Base-by-base conservation (phyloP, 2,329 filamentous ascomycete genomes). In the Xylariaceae sp. region DNA sequence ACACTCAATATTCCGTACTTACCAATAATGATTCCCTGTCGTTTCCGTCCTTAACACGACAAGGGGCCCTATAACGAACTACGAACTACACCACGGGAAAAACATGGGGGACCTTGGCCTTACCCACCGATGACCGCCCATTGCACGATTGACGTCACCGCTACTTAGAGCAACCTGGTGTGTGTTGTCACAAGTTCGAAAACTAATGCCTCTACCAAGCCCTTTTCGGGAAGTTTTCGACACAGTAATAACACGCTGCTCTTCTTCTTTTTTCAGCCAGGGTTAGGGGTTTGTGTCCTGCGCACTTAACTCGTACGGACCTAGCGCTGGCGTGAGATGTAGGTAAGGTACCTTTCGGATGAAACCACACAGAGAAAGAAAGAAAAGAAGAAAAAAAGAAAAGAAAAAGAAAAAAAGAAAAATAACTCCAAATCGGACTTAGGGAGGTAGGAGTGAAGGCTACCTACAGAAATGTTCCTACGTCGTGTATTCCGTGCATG, bases 141-240 rank as follows among this genome's bases (percentile, higher is more conserved):
- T 51, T 11, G 13, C 13, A 30, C 23, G 23, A 45, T 45, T 45
- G 49, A 51, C 49, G 49, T 51, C 49, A 51, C 49, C 49, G 49
- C 49, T 35, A 51, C 23, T 51, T 51, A 23, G 49, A 15, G 5
- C 13, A n/a, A n/a, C 11, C 41, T 45, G 41, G 41, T 45, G n/a
- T 45, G 41, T 45, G 41, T 45, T 45, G 41, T 45, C 49, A 51
- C 37, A 5, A 41, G 9, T 41, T 41, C 37, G 11, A 41, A 9
- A 34, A 35, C 18, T 17, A 51, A 35, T 9, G 15, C 34, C 4
- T 18, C 10, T 15, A 34, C 48, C 48, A 51, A 35, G 4, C 49
- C 55, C 52, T 35, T 58, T 57, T 61, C 10, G 49, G 49, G 10
- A 11, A 10, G 55, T 45, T 50, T 49, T 18, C 44, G 15, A 47